Evolutionary conservation across 2,329 filamentous ascomycete species (phyloP), one percentile per base, ranked within the genome.

Genomic region (Emergomyces orientalis): DNA sequence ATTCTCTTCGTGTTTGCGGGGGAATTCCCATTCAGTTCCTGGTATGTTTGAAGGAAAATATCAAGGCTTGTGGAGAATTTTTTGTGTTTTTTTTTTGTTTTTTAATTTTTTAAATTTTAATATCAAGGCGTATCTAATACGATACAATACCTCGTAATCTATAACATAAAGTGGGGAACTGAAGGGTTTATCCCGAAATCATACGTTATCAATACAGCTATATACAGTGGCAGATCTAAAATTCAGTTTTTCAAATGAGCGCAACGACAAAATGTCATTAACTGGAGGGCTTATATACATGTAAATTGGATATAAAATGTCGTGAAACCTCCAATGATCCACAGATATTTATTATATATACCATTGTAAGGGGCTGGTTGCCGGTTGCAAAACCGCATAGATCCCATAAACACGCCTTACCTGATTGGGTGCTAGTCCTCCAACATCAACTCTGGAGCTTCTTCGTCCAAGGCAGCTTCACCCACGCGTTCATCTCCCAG

Each of bases 391-490:
- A 5, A 4, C 19, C 5, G 32, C 14, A 37, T 37, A 19, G 37
- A 19, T 9, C 11, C n/a, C 32, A 41, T 25, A 22, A 19, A 9
- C 14, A 39, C 59, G 59, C 32, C 41, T 61, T 45, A 11, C 39
- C 62, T 22, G 17, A 63, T 54, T 51, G n/a, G 43, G 61, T 3
- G 19, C 55, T 54, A 52, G 49, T 27, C n/a, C 34, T n/a, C 52
- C 60, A 54, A 62, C 49, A 7, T 61, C 60, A 62, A 55, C 45
- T 57, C 30, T 25, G 37, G 60, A 54, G 47, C 56, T 63, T 71
- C 56, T 14, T 43, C 37, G 56, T 59, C 25, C 56, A 45, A 75
- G 73, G 72, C 72, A 74, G 67, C 72, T 71, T 69, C 67, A 69
- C 67, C 70, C 70, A 73, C 73, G 73, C 74, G 73, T 72, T 68